phyloP scores from a whole-genome alignment of 106 monocot species.

The Amphibolis antarctica region DNA sequence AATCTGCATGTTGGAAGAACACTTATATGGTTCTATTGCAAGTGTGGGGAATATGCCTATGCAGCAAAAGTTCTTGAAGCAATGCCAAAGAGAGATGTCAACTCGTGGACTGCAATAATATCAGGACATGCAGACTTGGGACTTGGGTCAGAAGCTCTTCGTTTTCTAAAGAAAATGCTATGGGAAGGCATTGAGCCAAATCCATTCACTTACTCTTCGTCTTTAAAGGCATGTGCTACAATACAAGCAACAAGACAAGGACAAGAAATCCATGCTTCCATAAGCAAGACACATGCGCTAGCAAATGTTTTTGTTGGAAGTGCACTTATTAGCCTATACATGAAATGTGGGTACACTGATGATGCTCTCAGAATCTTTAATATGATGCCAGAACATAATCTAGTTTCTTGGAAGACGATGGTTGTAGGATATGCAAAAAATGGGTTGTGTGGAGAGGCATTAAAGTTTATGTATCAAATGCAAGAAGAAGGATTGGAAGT shows the following conservation, averaged over 20 bases:
- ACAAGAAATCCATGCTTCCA: constrained; percentile 62
- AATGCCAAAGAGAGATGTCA: constrained; percentile 57
- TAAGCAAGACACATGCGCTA: constrained; percentile 34
- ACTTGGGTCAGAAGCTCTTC: constrained; percentile 38
- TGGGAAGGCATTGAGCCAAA: constrained; percentile 61
- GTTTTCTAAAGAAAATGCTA: constrained; percentile 62
- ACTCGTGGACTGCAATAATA: constrained; percentile 85
- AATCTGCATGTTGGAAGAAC: constrained; percentile 62
- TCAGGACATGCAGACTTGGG: constrained; percentile 46
- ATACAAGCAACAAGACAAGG: constrained; percentile 39
- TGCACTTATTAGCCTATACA: constrained; percentile 79
- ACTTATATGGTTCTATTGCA: constrained; percentile 84
- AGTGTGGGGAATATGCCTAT: constrained; percentile 44
- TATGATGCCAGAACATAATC: constrained; percentile 55
- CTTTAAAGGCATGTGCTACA: constrained; percentile 65
- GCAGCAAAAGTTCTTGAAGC: constrained; percentile 53
- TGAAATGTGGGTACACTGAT: constrained; percentile 47
- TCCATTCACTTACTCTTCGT: constrained; percentile 74
- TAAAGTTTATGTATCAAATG: constrained; percentile 71
- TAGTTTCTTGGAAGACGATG: constrained; percentile 95
- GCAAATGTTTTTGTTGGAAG: constrained; percentile 71
- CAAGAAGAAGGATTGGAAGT: constrained; percentile 55
- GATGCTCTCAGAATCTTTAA: constrained; percentile 69
- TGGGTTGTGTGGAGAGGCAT: constrained; percentile 48
- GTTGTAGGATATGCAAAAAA: no score